A percentile compares a stretch with the other conserved stretches of the same genome.
phyloP scores from a whole-genome alignment of 495 filamentous ascomycete species.

The Neurospora sp. region DNA sequence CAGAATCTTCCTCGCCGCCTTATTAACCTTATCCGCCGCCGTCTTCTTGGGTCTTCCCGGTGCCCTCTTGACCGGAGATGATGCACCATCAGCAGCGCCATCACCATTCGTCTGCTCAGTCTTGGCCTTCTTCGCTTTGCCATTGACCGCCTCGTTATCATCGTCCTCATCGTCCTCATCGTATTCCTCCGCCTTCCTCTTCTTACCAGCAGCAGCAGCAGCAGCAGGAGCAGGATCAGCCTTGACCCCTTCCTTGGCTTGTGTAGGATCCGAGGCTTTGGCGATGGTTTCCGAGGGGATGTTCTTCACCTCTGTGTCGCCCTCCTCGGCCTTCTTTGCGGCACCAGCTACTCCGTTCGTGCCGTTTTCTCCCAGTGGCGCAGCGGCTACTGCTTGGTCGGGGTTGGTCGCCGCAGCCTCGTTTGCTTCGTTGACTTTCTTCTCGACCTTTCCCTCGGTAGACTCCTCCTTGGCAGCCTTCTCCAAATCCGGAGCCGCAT shows the following conservation, averaged over 20 bases:
- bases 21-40: background rate
- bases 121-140: conserved; percentile 27
- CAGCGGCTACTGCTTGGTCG: background rate
- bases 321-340: background rate
- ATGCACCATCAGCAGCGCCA: background rate
- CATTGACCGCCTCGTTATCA: conserved; percentile 6
- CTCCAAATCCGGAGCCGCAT: background rate
- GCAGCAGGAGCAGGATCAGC: conserved; percentile 5
- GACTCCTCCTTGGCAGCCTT: conserved; percentile 3
- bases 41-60: background rate
- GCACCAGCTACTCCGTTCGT: background rate
- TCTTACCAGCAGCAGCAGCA: conserved; percentile 2
- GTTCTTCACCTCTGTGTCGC: conserved; percentile 13
- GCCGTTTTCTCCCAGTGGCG: conserved; percentile 3
- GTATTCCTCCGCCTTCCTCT: conserved; percentile 7
- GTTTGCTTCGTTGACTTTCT: conserved; percentile 2
- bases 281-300: background rate
- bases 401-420: background rate
- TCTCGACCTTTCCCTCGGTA: background rate
- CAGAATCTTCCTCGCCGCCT: background rate
- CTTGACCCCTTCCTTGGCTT: conserved; percentile 1
- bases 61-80: background rate
- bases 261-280: background rate
- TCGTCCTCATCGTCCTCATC: conserved; percentile 13
- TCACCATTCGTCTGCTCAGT: conserved; percentile 14